phyloP scores from a whole-genome alignment of 2,329 filamentous ascomycete genomes.

The Penicillium sp. region DNA sequence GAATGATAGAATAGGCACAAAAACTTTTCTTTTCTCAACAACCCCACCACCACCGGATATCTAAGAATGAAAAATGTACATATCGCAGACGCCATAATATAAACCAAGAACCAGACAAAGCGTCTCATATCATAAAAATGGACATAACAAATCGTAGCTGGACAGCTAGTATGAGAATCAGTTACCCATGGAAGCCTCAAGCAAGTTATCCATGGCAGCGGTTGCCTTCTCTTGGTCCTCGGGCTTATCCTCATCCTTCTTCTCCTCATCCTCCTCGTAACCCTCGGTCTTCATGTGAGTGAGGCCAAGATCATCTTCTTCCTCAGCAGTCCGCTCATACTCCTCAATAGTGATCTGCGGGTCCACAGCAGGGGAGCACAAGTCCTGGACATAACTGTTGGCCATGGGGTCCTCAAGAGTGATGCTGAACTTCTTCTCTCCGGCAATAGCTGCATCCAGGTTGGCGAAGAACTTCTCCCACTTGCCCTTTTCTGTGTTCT shows the following conservation, averaged over 20 bases:
- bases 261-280: slow-evolving; percentile 61
- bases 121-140: slow-evolving; percentile 24
- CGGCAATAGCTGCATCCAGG: slow-evolving; percentile 75
- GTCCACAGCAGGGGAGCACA: slow-evolving; percentile 77
- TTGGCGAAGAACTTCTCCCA: slow-evolving; percentile 82
- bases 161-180: slow-evolving; percentile 5
- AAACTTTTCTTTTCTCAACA: slow-evolving; percentile 12
- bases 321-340: slow-evolving; percentile 84
- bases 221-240: slow-evolving; percentile 25
- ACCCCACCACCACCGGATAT: slow-evolving; percentile 23
- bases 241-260: slow-evolving; percentile 39
- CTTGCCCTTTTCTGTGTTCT: slow-evolving; percentile 61
- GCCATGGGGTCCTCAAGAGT: slow-evolving; percentile 86
- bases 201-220: neutral
- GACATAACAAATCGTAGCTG: slow-evolving; percentile 15
- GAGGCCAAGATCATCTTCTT: slow-evolving; percentile 90
- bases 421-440: slow-evolving; percentile 77
- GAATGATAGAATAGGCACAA: neutral
- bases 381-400: slow-evolving; percentile 89
- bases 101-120: slow-evolving; percentile 14
- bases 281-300: slow-evolving; percentile 90
- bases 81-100: slow-evolving; percentile 24
- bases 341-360: slow-evolving; percentile 78
- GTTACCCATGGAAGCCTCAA: slow-evolving; percentile 3
- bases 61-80: slow-evolving; percentile 24